A percentile compares a stretch with the other conserved stretches of the same genome.
Conservation (phyloP, 2,329 filamentous ascomycete genomes). For the Colletotrichum abscissum region DNA sequence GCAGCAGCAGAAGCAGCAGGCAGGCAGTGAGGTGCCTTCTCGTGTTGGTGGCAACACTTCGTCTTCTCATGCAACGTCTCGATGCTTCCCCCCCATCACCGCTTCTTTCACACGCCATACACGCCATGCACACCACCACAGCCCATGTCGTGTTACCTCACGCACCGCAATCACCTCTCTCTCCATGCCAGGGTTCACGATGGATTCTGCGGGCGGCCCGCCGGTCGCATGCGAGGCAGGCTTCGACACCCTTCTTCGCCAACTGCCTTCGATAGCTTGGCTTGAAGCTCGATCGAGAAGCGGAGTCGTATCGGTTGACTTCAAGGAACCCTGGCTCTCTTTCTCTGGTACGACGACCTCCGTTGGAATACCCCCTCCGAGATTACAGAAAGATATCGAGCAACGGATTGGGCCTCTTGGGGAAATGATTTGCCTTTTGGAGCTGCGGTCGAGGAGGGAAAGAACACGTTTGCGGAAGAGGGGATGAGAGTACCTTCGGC, state of each 20-base stretch:
- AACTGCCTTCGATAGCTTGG: neutral
- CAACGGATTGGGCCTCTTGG: neutral
- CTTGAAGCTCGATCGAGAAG: conserved; percentile 2
- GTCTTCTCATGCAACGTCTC: neutral
- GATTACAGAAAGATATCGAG: neutral
- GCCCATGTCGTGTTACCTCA: conserved; percentile 7
- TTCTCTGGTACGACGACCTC: neutral
- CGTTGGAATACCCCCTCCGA: neutral
- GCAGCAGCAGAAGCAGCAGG: no score
- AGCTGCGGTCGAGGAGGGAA: neutral
- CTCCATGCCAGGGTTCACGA: neutral
- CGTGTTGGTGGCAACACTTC: conserved; percentile 15
- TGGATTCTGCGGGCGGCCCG: conserved; percentile 18
- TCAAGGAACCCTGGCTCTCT: neutral
- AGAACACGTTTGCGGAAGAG: neutral
- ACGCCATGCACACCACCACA: neutral
- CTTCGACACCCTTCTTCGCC: conserved; percentile 2
- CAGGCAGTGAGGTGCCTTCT: neutral
- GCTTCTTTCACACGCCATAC: conserved; percentile 3
- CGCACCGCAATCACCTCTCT: neutral
- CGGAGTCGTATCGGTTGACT: neutral
- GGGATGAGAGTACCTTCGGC: neutral
- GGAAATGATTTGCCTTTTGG: neutral
- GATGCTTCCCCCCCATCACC: neutral
- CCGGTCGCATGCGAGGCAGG: conserved; percentile 13